Base-by-base conservation (phyloP, 345 rosid species). In the Theobroma cacao region DNA sequence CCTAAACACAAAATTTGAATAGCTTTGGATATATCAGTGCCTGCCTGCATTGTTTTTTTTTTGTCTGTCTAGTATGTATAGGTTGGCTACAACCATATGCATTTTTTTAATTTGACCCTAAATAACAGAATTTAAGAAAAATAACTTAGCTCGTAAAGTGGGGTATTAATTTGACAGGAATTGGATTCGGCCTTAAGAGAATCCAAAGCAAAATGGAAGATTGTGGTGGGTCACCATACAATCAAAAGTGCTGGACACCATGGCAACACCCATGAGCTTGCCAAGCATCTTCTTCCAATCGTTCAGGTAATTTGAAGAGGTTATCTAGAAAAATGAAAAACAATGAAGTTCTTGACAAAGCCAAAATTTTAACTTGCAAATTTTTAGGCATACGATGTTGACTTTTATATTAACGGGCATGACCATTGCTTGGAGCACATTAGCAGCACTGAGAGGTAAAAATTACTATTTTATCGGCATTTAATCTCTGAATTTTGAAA, bases 351-450 rank as follows among this genome's bases (percentile, higher is more conserved):
- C 31, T 61, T n/a, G 60, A 22, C 10, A 55, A 1, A 26, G 2
- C 28, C 30, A 24, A 59, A 59, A 26, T 59, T 11, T 62, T 40
- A 14, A 10, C n/a, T 22, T 22, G 13, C 36, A 9, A 12, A 1
- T 1, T 60, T 28, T n/a, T 66, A 92, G 95, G 90, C 77, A 58
- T 86, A 89, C 55, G 67, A 84, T 60, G 94, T 93, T 17, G 93
- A 94, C 78, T 74, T 92, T 26, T 94, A 92, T 58, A 77, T 94
- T 24, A 94, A 94, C 20, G 97, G 97, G 34, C 97, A 92, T 69
- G 98, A 94, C 72, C 95, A 94, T 77, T 94, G 98, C 88, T 80
- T 94, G 88, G 80, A 94, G 69, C 97, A 90, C 47, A 92, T 92
- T 10, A 84, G 88, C n/a, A 88, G 93, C 85, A 75, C 34, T 0